Base-by-base conservation (phyloP, 345 rosid species). In the Arabis hirsuta region DNA sequence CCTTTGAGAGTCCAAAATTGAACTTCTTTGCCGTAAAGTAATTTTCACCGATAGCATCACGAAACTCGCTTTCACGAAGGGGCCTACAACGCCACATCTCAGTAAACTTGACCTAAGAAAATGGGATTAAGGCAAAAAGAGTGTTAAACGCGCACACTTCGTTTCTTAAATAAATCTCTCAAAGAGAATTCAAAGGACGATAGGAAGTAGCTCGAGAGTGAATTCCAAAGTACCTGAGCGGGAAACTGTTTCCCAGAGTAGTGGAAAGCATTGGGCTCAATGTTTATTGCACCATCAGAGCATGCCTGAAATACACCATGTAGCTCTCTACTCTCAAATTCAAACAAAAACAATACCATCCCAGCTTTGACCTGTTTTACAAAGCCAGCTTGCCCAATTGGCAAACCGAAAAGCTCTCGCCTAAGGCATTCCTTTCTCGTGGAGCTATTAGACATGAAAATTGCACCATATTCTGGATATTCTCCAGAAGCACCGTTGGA, bases 331-430 rank as follows among this genome's bases (percentile, higher is more conserved):
- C 44, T 84, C 78, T 83, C 88, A 47, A 68, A 86, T 38, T 91
- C 92, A 73, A 87, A 91, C 55, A 86, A 75, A 78, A 91, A 91
- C 52, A 91, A 65, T 24, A 82, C 20, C 97, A 88, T 91, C 57
- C 97, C 95, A 51, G 80, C 78, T 80, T 85, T 91, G 63, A 88
- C 82, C 36, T 82, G 86, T 60, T 66, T 78, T 26, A 91, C 92
- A 66, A 91, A 88, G 9, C 53, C 22, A 0, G 54, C 76, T 26
- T 62, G 80, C 14, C 67, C 59, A 19, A 63, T 65, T 3, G 96
- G 91, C 81, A 87, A 90, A 26, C 90, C 97, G 20, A 91, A 83
- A 54, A 89, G 66, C 72, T 44, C 64, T 64, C 81, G 62, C 58
- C 50, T 55, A 27, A 84, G 69, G 76, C 89, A 85, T 67, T 88